These are phyloP conservation scores for Aureobasidium pullulans DNA, from an alignment of 2,329 filamentous ascomycete species.

Conservation along the genomic window DNA sequence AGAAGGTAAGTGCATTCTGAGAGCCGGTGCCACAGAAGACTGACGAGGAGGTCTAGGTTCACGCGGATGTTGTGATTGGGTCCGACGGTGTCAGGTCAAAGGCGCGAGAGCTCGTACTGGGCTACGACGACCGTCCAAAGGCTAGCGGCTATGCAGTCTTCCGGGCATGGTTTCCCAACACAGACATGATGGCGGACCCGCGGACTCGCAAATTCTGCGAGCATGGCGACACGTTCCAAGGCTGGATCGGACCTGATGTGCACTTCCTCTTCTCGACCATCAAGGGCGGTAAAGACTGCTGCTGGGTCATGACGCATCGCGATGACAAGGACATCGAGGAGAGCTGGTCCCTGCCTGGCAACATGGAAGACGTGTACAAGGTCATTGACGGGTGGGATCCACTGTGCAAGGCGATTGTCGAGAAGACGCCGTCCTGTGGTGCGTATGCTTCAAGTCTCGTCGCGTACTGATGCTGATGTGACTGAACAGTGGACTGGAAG, in stretches of 20 bases:
- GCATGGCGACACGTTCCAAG: slow-evolving; percentile 31
- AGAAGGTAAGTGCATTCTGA: slow-evolving; percentile 29
- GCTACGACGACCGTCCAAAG: slow-evolving; percentile 46
- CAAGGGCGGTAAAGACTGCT: slow-evolving; percentile 30
- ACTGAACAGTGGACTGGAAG: slow-evolving; percentile 43
- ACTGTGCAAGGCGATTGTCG: slow-evolving; percentile 38
- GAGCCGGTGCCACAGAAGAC: not conserved
- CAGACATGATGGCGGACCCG: slow-evolving; percentile 32
- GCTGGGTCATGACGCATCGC: slow-evolving; percentile 40
- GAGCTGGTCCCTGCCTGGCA: slow-evolving; percentile 40
- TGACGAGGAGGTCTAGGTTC: slow-evolving; percentile 19
- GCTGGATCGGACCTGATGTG: slow-evolving; percentile 30
- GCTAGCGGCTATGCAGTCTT: slow-evolving; percentile 48
- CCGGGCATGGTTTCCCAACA: slow-evolving; percentile 38
- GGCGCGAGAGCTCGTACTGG: slow-evolving; percentile 44
- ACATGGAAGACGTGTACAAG: slow-evolving; percentile 37
- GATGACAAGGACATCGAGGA: slow-evolving; percentile 39
- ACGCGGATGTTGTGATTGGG: slow-evolving; percentile 43
- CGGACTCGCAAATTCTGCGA: slow-evolving; percentile 31
- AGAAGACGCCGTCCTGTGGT: slow-evolving; percentile 25
- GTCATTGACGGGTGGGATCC: slow-evolving; percentile 35
- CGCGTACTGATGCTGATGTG: too few relatives aligned
- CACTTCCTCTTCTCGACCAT: slow-evolving; percentile 33
- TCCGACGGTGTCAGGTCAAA: slow-evolving; percentile 46
- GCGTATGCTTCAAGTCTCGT: not conserved